Evolutionary conservation across 805 yeast genomes (phyloP).

Genomic region (Maudiozyma turicensis): DNA sequence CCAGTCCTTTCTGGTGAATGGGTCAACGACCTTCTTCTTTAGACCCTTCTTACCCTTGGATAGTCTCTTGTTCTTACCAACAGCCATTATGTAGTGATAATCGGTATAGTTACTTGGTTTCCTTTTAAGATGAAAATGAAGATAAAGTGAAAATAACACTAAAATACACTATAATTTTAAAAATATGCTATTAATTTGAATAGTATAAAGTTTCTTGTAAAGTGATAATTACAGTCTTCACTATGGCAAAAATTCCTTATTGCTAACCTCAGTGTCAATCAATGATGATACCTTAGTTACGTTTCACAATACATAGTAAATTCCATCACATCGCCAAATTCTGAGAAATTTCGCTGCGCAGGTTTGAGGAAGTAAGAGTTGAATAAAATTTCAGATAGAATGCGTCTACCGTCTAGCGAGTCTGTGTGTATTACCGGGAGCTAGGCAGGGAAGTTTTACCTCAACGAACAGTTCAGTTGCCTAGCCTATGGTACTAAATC

Average conservation of each 20-base stretch:
- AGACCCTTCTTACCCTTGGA: constrained; percentile 91
- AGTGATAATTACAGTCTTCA: no score
- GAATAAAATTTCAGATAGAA: no score
- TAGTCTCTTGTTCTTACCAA: constrained; percentile 78
- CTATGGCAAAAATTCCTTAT: no score
- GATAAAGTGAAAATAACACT: not conserved
- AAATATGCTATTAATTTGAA: no score
- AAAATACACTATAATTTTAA: not conserved
- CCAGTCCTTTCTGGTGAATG: constrained; percentile 99
- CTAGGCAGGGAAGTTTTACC: no score
- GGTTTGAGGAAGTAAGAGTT: no score
- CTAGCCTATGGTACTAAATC: no score
- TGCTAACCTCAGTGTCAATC: no score
- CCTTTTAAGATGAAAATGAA: not conserved
- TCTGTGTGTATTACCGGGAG: no score
- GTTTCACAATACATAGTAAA: not conserved
- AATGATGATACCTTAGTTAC: not conserved
- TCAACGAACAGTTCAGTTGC: no score
- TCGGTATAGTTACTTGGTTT: constrained; percentile 6
- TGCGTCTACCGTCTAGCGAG: no score
- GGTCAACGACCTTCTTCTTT: constrained; percentile 98
- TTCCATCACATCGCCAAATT: not conserved
- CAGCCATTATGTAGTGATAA: constrained; percentile 44
- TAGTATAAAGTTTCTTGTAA: no score
- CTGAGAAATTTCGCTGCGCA: not conserved